Evolutionary conservation across 1,139 yeast species (phyloP).

Genomic region (Yamadazyma triangularis): DNA sequence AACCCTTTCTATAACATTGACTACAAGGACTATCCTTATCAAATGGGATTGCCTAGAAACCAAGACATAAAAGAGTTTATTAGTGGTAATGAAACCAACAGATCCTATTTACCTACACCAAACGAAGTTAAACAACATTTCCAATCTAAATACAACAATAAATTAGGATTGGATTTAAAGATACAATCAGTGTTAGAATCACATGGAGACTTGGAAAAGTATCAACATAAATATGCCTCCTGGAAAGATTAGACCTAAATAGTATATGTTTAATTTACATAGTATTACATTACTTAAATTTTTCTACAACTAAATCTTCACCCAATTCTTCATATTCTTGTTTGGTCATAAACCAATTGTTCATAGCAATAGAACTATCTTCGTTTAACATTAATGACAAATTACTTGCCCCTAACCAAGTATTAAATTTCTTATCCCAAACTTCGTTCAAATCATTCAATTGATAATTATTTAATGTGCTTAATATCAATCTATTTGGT

Average conservation of each 20-base stretch:
- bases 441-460: conserved; percentile 29
- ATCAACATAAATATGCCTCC: conserved; percentile 54
- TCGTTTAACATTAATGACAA: conserved; percentile 51
- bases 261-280: not conserved
- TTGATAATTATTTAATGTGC: conserved; percentile 21
- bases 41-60: conserved; percentile 78
- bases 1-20: conserved; percentile 46
- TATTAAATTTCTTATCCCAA: conserved; percentile 54
- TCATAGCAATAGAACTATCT: conserved; percentile 41
- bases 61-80: conserved; percentile 52
- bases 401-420: conserved; percentile 68
- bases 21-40: conserved; percentile 64
- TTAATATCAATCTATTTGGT: conserved; percentile 14
- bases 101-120: conserved; percentile 64
- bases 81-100: conserved; percentile 59
- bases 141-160: conserved; percentile 41
- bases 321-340: conserved; percentile 60
- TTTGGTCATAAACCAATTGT: conserved; percentile 51
- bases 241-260: conserved; percentile 46
- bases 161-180: conserved; percentile 61
- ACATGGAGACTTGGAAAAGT: conserved; percentile 57
- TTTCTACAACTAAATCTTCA: conserved; percentile 51
- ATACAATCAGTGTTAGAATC: conserved; percentile 51
- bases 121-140: conserved; percentile 63
- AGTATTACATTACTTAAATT: conserved; percentile 35